These are phyloP conservation scores for Trichophyton rubrum DNA, from an alignment of 2,329 filamentous ascomycete species.

Conservation along the genomic window DNA sequence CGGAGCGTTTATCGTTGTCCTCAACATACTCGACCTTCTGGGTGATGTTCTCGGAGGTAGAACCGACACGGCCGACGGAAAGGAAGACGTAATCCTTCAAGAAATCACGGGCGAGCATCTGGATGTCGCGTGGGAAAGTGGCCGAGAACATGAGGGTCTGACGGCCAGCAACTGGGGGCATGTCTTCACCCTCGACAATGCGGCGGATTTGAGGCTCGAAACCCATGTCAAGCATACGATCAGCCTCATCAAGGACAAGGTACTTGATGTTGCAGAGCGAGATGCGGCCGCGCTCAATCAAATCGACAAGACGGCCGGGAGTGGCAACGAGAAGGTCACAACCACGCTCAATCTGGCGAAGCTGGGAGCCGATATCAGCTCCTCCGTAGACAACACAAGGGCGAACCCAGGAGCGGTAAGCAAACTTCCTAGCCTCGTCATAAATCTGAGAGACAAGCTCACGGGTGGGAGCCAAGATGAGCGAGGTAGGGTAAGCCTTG, in stretches of 20 bases:
- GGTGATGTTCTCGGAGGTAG: slow-evolving; percentile 99
- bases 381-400: slow-evolving; percentile 98
- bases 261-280: slow-evolving; percentile 99
- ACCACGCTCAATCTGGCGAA: slow-evolving; percentile 93
- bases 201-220: slow-evolving; percentile 99
- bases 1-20: slow-evolving; percentile 93
- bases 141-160: slow-evolving; percentile 99
- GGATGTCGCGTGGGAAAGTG: slow-evolving; percentile 97
- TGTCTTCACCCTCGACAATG: slow-evolving; percentile 96
- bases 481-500: slow-evolving; percentile 91
- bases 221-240: slow-evolving; percentile 99
- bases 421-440: slow-evolving; percentile 94
- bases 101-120: slow-evolving; percentile 98
- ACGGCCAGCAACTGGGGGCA: slow-evolving; percentile 69
- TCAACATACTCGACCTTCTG: slow-evolving; percentile 98
- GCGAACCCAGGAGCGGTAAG: slow-evolving; percentile 96
- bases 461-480: slow-evolving; percentile 93
- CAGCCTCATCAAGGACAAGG: slow-evolving; percentile 94
- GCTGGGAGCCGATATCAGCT: slow-evolving; percentile 95
- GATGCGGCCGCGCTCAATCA: slow-evolving; percentile 97
- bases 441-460: slow-evolving; percentile 98
- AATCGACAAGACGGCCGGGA: slow-evolving; percentile 89
- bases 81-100: slow-evolving; percentile 98
- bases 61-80: slow-evolving; percentile 95
- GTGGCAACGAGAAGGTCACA: slow-evolving; percentile 96